phyloP scores from a whole-genome alignment of 495 filamentous ascomycete species.

The Aspergillus cristatus region DNA sequence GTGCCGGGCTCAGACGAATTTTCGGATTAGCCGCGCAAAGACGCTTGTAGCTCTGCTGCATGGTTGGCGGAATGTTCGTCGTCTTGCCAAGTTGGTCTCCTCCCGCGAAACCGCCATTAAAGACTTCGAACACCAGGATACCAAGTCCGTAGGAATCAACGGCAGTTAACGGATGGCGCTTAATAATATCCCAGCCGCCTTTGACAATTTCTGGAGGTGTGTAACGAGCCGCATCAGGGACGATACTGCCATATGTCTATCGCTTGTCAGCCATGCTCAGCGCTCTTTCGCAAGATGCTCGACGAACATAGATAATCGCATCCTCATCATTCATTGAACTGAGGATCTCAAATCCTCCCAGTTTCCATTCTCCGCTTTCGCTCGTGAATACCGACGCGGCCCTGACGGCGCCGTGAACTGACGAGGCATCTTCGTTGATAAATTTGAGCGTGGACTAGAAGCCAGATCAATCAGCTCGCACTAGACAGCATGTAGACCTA shows the following conservation, averaged over 20 bases:
- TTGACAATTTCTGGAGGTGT: slow-evolving; percentile 79
- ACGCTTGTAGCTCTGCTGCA: slow-evolving; percentile 84
- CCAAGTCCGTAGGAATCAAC: slow-evolving; percentile 84
- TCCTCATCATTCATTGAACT: slow-evolving; percentile 95
- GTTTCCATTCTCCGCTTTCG: slow-evolving; percentile 96
- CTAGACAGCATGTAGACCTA: not conserved
- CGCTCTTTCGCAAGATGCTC: not conserved
- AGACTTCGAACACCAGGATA: slow-evolving; percentile 77
- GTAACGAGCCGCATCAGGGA: slow-evolving; percentile 74
- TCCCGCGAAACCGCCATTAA: slow-evolving; percentile 69
- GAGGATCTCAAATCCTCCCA: slow-evolving; percentile 85
- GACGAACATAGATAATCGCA: slow-evolving; percentile 77
- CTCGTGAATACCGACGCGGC: slow-evolving; percentile 80
- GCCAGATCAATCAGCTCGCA: slow-evolving; percentile 4
- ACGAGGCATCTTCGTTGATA: slow-evolving; percentile 86
- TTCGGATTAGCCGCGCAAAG: slow-evolving; percentile 85
- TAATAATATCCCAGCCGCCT: slow-evolving; percentile 79
- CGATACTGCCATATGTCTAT: slow-evolving; percentile 74
- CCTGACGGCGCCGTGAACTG: slow-evolving; percentile 78
- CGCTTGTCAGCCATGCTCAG: slow-evolving; percentile 7
- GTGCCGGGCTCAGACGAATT: slow-evolving; percentile 66
- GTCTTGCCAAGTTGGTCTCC: slow-evolving; percentile 72
- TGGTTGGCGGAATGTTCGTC: slow-evolving; percentile 75
- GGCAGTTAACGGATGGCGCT: slow-evolving; percentile 69
- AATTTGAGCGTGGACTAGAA: slow-evolving; percentile 81